Evolutionary conservation across 2,329 filamentous ascomycete genomes (phyloP).

Genomic region (Lachnellula arida): DNA sequence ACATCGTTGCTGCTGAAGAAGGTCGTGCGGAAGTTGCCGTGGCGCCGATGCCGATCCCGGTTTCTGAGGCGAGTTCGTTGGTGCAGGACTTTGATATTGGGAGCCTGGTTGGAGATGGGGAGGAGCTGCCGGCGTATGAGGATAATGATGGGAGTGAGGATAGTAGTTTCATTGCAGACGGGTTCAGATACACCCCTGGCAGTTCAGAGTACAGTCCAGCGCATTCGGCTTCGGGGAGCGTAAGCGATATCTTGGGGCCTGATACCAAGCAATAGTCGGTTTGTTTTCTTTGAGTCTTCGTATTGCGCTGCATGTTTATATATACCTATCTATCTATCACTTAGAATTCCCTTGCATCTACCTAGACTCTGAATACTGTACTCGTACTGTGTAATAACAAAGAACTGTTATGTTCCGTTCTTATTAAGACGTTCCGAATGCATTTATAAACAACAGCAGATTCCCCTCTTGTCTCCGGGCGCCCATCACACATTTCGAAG

Average conservation of each 20-base stretch:
- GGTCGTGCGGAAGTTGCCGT: background rate
- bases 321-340: background rate
- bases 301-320: too few species aligned
- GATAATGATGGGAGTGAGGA: conserved; percentile 24
- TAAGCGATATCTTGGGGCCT: conserved; percentile 25
- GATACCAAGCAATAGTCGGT: conserved; percentile 21
- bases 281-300: background rate
- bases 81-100: conserved; percentile 10
- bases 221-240: conserved; percentile 17
- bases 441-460: too few species aligned
- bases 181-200: conserved; percentile 27
- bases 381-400: too few species aligned
- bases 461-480: too few species aligned
- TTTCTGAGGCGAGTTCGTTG: background rate
- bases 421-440: too few species aligned
- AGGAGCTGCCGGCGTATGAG: conserved; percentile 27
- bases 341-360: background rate
- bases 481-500: too few species aligned
- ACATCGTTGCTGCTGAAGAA: conserved; percentile 21
- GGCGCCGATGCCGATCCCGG: background rate
- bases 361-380: background rate
- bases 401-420: too few species aligned
- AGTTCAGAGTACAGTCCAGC: conserved; percentile 21
- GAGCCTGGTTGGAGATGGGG: conserved; percentile 14
- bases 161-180: conserved; percentile 24